Conservation (phyloP, 169 alveolate species). For the Plasmodium billcollinsi region DNA sequence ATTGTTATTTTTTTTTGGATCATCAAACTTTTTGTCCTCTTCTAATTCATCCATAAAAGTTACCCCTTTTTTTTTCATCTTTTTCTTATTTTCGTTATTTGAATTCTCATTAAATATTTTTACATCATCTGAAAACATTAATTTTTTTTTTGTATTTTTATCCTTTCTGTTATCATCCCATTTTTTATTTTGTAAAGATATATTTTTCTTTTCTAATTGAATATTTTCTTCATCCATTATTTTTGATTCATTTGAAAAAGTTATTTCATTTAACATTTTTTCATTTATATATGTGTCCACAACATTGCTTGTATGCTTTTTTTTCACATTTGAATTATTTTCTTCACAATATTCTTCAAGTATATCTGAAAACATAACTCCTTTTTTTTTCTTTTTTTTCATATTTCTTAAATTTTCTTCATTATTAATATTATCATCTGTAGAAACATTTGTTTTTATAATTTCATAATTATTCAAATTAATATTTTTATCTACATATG, state of each 20-base stretch:
- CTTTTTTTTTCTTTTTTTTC: conserved; percentile 44
- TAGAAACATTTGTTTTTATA: background rate
- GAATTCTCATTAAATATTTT: conserved; percentile 12
- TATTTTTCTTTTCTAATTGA: background rate
- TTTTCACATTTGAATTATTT: background rate
- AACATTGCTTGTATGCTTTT: conserved; percentile 2
- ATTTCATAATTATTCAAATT: background rate
- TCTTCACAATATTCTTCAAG: conserved; percentile 19
- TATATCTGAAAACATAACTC: conserved; percentile 40
- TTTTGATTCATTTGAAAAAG: conserved; percentile 11
- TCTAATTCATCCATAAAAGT: conserved; percentile 10
- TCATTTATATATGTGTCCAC: background rate
- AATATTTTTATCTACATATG: too few relatives aligned
- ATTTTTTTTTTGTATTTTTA: conserved; percentile 34
- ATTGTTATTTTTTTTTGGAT: background rate
- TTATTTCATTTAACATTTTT: conserved; percentile 13
- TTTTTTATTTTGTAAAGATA: conserved; percentile 13
- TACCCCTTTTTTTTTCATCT: conserved; percentile 20
- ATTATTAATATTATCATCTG: background rate
- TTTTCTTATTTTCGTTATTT: conserved; percentile 14
- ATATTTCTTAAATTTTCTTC: background rate
- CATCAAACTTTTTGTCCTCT: background rate
- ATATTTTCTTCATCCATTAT: background rate
- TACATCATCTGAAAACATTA: conserved; percentile 56
- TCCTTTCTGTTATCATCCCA: background rate